Percentiles rank a stretch among this genome's conserved stretches.
Evolutionary conservation across 148 eudicot genomes (phyloP).

Genomic region (Silene uniflora): DNA sequence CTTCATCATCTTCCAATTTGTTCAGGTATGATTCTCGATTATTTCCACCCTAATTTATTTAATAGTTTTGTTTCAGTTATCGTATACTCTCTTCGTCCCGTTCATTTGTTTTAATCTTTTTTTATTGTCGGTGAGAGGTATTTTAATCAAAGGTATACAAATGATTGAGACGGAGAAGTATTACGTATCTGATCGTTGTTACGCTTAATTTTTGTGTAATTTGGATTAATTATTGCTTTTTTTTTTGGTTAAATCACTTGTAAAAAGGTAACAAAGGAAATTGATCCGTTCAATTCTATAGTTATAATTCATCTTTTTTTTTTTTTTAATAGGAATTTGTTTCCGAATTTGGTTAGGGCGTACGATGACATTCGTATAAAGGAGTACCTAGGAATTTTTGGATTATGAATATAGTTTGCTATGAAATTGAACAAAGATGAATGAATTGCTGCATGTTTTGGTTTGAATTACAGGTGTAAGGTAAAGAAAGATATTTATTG

Average conservation of each 20-base stretch:
- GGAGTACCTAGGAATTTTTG: background rate
- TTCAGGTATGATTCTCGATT: constrained; percentile 10
- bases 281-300: background rate
- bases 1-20: constrained; percentile 7
- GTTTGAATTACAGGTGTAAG: constrained; percentile 20
- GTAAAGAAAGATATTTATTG: background rate
- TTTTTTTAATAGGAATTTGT: background rate
- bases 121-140: background rate
- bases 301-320: background rate
- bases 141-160: no score
- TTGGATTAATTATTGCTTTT: no score
- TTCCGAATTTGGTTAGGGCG: background rate
- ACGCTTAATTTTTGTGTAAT: background rate
- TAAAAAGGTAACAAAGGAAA: no score
- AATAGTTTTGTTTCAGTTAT: no score
- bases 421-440: background rate
- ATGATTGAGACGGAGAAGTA: no score
- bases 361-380: no score
- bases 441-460: background rate
- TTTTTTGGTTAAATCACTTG: no score
- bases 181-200: background rate
- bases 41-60: background rate
- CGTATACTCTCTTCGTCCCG: no score
- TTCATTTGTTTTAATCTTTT: background rate
- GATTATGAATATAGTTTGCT: background rate